Percentiles rank a stretch among this genome's conserved stretches.
These are phyloP conservation scores for Coemansia sp. DNA, from an alignment of 192 early-diverging fungal species.

Conservation along the genomic window DNA sequence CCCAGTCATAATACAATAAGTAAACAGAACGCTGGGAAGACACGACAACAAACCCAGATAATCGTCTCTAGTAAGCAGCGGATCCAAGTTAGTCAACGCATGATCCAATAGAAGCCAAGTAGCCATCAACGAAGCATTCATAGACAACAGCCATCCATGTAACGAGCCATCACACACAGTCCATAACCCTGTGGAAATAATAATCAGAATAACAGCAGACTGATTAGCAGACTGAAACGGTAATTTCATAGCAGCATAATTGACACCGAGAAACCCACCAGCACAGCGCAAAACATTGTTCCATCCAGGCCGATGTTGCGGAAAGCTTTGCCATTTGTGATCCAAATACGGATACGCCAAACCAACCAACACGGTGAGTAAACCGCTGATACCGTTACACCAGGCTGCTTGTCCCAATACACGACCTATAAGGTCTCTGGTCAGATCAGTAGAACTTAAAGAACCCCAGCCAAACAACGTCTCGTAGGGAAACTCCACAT, in stretches of 20 bases:
- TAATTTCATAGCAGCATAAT: slow-evolving; percentile 52
- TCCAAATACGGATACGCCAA: slow-evolving; percentile 46
- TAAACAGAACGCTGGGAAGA: slow-evolving; percentile 48
- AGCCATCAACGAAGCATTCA: slow-evolving; percentile 27
- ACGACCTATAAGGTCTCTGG: slow-evolving; percentile 38
- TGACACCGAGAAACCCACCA: slow-evolving; percentile 51
- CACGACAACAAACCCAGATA: slow-evolving; percentile 38
- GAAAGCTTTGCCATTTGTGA: slow-evolving; percentile 38
- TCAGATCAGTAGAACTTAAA: slow-evolving; percentile 2
- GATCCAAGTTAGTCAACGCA: slow-evolving; percentile 20
- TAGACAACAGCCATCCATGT: slow-evolving; percentile 43
- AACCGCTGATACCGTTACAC: slow-evolving; percentile 36
- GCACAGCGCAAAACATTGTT: slow-evolving; percentile 47
- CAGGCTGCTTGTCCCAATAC: slow-evolving; percentile 37
- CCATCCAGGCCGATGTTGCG: slow-evolving; percentile 21
- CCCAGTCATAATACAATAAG: slow-evolving; percentile 51
- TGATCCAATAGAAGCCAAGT: slow-evolving; percentile 45
- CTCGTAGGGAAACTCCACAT: slow-evolving; percentile 16
- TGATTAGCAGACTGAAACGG: slow-evolving; percentile 48
- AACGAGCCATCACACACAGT: slow-evolving; percentile 49
- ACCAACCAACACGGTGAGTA: slow-evolving; percentile 38
- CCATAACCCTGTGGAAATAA: slow-evolving; percentile 52
- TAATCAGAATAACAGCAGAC: slow-evolving; percentile 40
- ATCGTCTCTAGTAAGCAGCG: slow-evolving; percentile 41
- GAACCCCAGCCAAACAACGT: slow-evolving; percentile 1